phyloP scores from a whole-genome alignment of 179 eudicot species.

The Sideroxylon spinosum region DNA sequence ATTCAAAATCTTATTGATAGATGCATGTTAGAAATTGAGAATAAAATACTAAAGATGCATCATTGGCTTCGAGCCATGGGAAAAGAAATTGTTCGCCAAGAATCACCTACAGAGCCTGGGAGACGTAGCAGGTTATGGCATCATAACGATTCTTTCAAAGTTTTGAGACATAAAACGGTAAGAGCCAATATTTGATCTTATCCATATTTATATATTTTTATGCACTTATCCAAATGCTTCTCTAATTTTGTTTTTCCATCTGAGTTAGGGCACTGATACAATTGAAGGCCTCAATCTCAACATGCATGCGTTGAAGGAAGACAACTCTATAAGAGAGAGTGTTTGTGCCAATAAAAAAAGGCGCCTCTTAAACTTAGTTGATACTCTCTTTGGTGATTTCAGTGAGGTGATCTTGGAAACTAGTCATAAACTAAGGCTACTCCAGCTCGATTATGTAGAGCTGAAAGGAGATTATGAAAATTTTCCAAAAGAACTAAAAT shows the following conservation, averaged over 20 bases:
- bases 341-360: not conserved
- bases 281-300: conserved; percentile 2
- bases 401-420: not conserved
- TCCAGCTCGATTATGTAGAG: not conserved
- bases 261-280: not conserved
- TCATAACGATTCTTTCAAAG: too few relatives aligned
- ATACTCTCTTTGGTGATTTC: too few relatives aligned
- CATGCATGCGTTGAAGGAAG: not conserved
- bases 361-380: not conserved
- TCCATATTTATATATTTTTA: too few relatives aligned
- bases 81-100: too few relatives aligned
- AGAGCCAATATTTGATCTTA: too few relatives aligned
- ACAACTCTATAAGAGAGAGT: not conserved
- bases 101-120: too few relatives aligned
- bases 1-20: too few relatives aligned
- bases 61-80: not conserved
- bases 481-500: not conserved
- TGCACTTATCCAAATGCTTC: too few relatives aligned
- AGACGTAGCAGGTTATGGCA: too few relatives aligned
- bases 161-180: too few relatives aligned
- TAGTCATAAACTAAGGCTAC: not conserved
- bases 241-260: not conserved
- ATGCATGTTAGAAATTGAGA: too few relatives aligned
- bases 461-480: not conserved
- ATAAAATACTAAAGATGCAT: too few relatives aligned